A percentile compares a stretch with the other conserved stretches of the same genome.
Conservation (phyloP, 495 filamentous ascomycete genomes). For the Alectoria sarmentosa region DNA sequence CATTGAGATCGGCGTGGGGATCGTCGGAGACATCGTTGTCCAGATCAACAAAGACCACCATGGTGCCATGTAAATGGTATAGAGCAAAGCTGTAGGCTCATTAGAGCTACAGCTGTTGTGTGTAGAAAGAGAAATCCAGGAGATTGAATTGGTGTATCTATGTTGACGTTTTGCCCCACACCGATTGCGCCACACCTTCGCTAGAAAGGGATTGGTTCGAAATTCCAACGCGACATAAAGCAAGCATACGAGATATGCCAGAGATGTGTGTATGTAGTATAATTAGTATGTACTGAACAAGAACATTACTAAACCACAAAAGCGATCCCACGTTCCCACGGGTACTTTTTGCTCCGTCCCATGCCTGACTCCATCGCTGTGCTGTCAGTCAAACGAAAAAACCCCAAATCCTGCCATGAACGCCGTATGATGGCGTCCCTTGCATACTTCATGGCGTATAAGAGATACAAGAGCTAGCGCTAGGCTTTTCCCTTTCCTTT, state of each 20-base stretch:
- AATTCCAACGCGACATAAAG: background rate
- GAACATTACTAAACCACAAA: background rate
- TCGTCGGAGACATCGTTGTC: constrained; percentile 41
- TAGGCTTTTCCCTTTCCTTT: constrained; percentile 27
- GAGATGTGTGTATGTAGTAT: background rate
- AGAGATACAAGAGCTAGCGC: background rate
- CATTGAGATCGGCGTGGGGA: constrained; percentile 33
- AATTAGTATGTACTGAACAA: background rate
- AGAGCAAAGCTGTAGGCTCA: constrained; percentile 23
- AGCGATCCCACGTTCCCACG: background rate
- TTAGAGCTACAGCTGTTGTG: constrained; percentile 21
- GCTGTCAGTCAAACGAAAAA: background rate
- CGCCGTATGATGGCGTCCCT: background rate
- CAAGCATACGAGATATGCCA: background rate
- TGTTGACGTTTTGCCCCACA: constrained; percentile 9
- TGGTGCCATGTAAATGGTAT: constrained; percentile 31
- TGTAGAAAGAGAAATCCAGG: background rate
- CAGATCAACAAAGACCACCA: constrained; percentile 61
- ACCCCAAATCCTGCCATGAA: background rate
- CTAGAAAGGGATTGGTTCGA: background rate
- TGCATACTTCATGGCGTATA: background rate
- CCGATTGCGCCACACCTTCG: constrained; percentile 3
- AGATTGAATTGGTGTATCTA: background rate
- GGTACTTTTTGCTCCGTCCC: background rate
- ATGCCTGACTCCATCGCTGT: constrained; percentile 2